Percentiles rank a stretch among this genome's conserved stretches.
Conservation (phyloP, 2,329 filamentous ascomycete species). For the Escovopsis weberi region DNA sequence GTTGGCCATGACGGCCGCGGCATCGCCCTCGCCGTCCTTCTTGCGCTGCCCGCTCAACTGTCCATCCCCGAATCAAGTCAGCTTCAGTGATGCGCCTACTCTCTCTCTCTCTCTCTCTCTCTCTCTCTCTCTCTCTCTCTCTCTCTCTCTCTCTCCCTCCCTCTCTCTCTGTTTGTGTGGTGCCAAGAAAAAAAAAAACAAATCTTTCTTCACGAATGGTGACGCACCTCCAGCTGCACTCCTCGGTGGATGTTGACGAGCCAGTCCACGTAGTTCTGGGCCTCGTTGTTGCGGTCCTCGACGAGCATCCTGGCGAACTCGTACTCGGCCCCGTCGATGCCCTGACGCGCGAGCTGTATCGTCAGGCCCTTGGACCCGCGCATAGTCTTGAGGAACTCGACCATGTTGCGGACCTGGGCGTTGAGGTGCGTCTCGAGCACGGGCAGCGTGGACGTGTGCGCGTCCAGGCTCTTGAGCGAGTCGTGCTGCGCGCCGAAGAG, state of each 20-base stretch:
- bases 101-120: too few species aligned
- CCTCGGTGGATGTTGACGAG: constrained; percentile 86
- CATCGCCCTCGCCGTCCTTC: constrained; percentile 43
- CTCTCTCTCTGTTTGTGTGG: too few species aligned
- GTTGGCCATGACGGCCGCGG: constrained; percentile 31
- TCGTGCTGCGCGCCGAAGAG: constrained; percentile 67
- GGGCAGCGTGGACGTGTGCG: constrained; percentile 66
- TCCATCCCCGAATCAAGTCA: background rate
- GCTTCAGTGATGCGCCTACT: too few species aligned
- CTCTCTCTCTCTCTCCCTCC: too few species aligned
- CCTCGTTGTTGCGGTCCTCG: constrained; percentile 94
- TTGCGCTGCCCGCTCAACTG: constrained; percentile 57
- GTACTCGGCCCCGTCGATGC: constrained; percentile 86
- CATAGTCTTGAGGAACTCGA: constrained; percentile 69
- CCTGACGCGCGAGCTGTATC: constrained; percentile 81
- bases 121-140: too few species aligned
- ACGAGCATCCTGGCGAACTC: constrained; percentile 86
- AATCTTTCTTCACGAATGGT: too few species aligned
- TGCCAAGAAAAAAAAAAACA: background rate
- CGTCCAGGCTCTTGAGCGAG: constrained; percentile 61
- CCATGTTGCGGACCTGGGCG: constrained; percentile 83
- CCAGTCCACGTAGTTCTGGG: constrained; percentile 97
- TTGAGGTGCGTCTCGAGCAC: constrained; percentile 85
- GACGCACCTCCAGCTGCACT: constrained; percentile 72
- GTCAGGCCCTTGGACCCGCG: constrained; percentile 79